Evolutionary conservation across 1,139 yeast species (phyloP).

Genomic region (Wickerhamiella infanticola): DNA sequence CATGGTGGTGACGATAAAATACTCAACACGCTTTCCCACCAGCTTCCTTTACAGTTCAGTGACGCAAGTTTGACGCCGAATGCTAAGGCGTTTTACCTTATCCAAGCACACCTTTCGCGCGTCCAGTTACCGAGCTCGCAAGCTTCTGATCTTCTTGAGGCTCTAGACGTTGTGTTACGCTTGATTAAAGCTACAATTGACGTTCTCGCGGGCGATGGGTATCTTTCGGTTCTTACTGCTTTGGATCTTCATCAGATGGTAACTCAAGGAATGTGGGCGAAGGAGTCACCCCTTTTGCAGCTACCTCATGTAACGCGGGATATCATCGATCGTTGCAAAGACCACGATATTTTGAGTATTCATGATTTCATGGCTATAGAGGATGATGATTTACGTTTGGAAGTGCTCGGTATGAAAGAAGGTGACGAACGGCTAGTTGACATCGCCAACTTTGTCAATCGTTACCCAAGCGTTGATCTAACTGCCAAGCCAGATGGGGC

Average conservation of each 20-base stretch:
- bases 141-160: slow-evolving; percentile 36
- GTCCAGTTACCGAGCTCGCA: slow-evolving; percentile 44
- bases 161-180: slow-evolving; percentile 36
- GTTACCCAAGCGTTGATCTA: slow-evolving; percentile 75
- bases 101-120: slow-evolving; percentile 74
- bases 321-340: slow-evolving; percentile 42
- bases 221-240: slow-evolving; percentile 58
- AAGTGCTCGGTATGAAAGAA: slow-evolving; percentile 38
- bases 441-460: slow-evolving; percentile 80
- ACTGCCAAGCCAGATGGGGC: slow-evolving; percentile 32
- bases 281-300: slow-evolving; percentile 67
- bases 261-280: slow-evolving; percentile 75
- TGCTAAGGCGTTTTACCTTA: slow-evolving; percentile 51
- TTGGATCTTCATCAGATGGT: slow-evolving; percentile 87
- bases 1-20: background rate
- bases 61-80: background rate
- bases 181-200: slow-evolving; percentile 60
- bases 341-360: slow-evolving; percentile 46
- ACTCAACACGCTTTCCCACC: background rate
- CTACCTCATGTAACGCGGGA: slow-evolving; percentile 48
- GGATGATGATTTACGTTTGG: slow-evolving; percentile 55
- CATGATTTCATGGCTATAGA: slow-evolving; percentile 79
- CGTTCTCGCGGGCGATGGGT: slow-evolving; percentile 64
- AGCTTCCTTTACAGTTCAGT: background rate
- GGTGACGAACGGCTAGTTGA: slow-evolving; percentile 34